Evolutionary conservation across 1,139 yeast species (phyloP).

Genomic region (Hanseniaspora gamundiae): DNA sequence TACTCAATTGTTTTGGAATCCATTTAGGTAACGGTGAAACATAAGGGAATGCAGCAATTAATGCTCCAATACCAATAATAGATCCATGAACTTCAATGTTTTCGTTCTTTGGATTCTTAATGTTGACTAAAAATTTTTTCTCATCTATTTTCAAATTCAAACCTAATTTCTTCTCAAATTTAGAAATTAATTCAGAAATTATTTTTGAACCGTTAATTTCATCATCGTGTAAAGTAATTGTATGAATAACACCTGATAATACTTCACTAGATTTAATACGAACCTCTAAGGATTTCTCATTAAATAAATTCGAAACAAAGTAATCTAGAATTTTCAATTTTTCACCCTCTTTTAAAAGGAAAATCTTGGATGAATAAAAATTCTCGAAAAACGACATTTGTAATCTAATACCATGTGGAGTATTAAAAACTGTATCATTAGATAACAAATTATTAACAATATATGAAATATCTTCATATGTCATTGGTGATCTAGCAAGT

Average conservation of each 20-base stretch:
- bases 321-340: constrained; percentile 39
- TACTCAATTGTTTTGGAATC: constrained; percentile 67
- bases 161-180: constrained; percentile 29
- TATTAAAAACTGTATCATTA: constrained; percentile 27
- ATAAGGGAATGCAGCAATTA: constrained; percentile 84
- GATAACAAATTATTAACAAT: constrained; percentile 27
- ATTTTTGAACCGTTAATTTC: constrained; percentile 31
- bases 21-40: constrained; percentile 84
- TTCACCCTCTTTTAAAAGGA: constrained; percentile 40
- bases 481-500: constrained; percentile 49
- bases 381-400: constrained; percentile 63
- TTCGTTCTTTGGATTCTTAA: constrained; percentile 29
- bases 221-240: constrained; percentile 27
- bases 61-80: constrained; percentile 77
- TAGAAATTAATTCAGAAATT: constrained; percentile 27
- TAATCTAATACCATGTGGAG: constrained; percentile 58
- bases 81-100: constrained; percentile 63
- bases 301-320: constrained; percentile 44
- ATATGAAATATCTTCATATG: constrained; percentile 30
- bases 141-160: constrained; percentile 13
- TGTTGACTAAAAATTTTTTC: constrained; percentile 23
- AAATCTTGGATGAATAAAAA: constrained; percentile 60
- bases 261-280: constrained; percentile 68
- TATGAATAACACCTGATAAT: constrained; percentile 70
- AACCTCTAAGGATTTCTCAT: constrained; percentile 54